Evolutionary conservation across 768 basidiomycete genomes (phyloP).

Genomic region (Pisolithus orientalis): DNA sequence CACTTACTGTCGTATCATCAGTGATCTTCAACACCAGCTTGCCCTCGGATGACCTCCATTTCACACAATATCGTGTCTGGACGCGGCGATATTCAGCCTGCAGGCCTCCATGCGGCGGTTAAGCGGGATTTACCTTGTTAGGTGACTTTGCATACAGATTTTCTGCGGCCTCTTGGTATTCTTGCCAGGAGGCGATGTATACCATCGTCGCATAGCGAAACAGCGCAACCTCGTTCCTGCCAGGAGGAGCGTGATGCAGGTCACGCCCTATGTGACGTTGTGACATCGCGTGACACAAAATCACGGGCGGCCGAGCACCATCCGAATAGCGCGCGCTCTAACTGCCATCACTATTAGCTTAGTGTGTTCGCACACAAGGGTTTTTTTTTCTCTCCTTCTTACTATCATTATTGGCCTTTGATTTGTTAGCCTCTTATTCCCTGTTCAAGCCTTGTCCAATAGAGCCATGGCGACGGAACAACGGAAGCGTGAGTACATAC

Average conservation of each 20-base stretch:
- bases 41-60: constrained; percentile 83
- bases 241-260: constrained; percentile 8
- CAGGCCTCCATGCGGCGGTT: background rate
- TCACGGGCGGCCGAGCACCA: too few species aligned
- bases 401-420: background rate
- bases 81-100: background rate
- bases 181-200: constrained; percentile 86
- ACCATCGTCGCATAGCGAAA: constrained; percentile 58
- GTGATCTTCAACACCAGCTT: constrained; percentile 92
- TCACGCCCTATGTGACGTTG: background rate
- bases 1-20: constrained; percentile 77
- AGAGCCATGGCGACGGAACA: constrained; percentile 24
- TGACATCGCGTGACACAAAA: too few species aligned
- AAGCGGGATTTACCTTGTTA: constrained; percentile 47
- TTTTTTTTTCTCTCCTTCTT: background rate
- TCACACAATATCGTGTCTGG: constrained; percentile 86
- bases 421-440: background rate
- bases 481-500: constrained; percentile 24
- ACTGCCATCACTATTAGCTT: background rate
- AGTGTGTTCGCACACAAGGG: background rate
- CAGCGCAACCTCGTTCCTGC: background rate
- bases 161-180: constrained; percentile 87
- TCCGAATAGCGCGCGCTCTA: too few species aligned
- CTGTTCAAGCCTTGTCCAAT: background rate
- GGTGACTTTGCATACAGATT: constrained; percentile 78